phyloP scores from a whole-genome alignment of 805 yeast genomes.

The Starmerella bombicola region DNA sequence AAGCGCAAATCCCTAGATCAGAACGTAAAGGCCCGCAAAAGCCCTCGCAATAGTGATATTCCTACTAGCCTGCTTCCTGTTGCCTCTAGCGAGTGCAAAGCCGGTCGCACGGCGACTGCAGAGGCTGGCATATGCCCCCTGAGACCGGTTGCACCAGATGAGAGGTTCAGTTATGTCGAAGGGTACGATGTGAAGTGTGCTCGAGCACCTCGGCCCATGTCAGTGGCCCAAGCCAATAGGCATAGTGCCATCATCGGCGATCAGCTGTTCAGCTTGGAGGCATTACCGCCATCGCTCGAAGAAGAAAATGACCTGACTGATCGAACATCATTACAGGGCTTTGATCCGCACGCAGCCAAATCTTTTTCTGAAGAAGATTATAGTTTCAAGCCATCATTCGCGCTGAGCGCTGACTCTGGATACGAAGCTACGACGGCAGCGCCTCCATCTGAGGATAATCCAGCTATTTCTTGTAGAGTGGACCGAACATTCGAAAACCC shows the following conservation, averaged over 20 bases:
- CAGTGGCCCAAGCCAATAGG: conserved; percentile 10
- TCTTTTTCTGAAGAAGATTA: not conserved
- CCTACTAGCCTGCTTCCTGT: too few species aligned
- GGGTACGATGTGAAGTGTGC: too few species aligned
- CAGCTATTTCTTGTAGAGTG: conserved; percentile 11
- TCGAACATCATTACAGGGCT: too few species aligned
- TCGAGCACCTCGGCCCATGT: conserved; percentile 1
- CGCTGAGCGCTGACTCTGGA: not conserved
- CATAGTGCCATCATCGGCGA: conserved; percentile 15
- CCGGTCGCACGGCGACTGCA: too few species aligned
- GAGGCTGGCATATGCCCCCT: too few species aligned
- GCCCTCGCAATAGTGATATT: too few species aligned
- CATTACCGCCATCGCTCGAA: not conserved
- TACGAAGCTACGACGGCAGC: not conserved
- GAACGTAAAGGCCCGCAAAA: too few species aligned
- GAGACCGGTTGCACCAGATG: too few species aligned
- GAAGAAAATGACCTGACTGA: not conserved
- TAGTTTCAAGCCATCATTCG: not conserved
- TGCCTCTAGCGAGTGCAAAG: too few species aligned
- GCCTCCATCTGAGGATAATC: conserved; percentile 7
- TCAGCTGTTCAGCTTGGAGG: not conserved
- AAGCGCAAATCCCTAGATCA: too few species aligned
- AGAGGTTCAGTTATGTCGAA: too few species aligned
- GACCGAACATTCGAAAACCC: conserved; percentile 12
- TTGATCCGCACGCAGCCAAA: not conserved